Conservation (phyloP, 2,329 filamentous ascomycete genomes). For the Calonectria montana region DNA sequence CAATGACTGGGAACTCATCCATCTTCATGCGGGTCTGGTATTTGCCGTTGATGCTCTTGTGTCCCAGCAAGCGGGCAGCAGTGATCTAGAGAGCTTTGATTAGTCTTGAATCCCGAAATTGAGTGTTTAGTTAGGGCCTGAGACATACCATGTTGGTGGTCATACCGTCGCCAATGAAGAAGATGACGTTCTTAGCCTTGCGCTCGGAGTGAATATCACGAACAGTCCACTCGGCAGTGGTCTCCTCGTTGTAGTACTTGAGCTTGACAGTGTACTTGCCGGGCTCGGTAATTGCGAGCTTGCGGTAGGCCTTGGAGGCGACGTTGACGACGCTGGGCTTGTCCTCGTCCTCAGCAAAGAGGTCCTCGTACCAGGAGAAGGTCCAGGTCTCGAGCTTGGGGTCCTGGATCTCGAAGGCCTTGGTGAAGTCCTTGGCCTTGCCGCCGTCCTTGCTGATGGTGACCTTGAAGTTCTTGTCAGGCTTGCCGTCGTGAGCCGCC, state of each 20-base stretch:
- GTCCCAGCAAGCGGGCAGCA: slow-evolving; percentile 82
- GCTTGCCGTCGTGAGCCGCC: slow-evolving; percentile 74
- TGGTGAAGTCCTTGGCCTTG: slow-evolving; percentile 64
- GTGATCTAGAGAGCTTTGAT: slow-evolving; percentile 61
- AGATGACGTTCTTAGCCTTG: slow-evolving; percentile 85
- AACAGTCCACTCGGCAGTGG: slow-evolving; percentile 81
- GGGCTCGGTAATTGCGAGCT: slow-evolving; percentile 80
- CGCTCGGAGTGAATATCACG: slow-evolving; percentile 75
- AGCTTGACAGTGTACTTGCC: slow-evolving; percentile 83
- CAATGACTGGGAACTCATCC: slow-evolving; percentile 87
- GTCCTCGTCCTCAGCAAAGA: slow-evolving; percentile 79
- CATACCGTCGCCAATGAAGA: slow-evolving; percentile 84
- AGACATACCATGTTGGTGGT: slow-evolving; percentile 74
- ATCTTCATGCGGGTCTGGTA: slow-evolving; percentile 81
- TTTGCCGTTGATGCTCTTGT: slow-evolving; percentile 86
- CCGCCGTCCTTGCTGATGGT: slow-evolving; percentile 75
- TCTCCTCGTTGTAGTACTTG: slow-evolving; percentile 79
- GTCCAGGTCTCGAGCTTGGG: slow-evolving; percentile 83
- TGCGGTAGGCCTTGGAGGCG: slow-evolving; percentile 81
- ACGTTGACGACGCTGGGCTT: slow-evolving; percentile 82
- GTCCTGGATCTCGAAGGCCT: slow-evolving; percentile 78
- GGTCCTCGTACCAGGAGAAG: slow-evolving; percentile 87
- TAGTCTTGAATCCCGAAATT: background rate
- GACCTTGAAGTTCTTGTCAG: slow-evolving; percentile 81
- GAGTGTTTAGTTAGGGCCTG: background rate